Evolutionary conservation across 257 asterid genomes (phyloP).

Genomic region (Salvia splendens): DNA sequence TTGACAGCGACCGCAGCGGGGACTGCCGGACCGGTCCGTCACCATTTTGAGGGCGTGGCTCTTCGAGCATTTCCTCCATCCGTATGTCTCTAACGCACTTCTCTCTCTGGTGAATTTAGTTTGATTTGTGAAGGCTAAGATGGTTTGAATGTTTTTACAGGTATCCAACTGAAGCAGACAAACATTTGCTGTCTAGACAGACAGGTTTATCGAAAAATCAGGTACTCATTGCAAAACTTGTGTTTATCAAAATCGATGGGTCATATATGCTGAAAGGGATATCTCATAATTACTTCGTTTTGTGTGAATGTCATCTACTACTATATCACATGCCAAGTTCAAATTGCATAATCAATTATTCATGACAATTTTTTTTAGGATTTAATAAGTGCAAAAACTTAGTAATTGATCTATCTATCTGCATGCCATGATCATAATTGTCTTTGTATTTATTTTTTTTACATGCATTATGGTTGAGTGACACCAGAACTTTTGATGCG

Average conservation of each 20-base stretch:
- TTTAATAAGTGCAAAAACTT: too few species aligned
- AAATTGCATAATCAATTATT: too few species aligned
- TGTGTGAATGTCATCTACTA: constrained; percentile 8
- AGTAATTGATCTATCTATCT: too few species aligned
- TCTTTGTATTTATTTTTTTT: too few species aligned
- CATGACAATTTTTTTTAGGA: too few species aligned
- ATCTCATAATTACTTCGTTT: constrained; percentile 37
- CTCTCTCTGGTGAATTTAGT: background rate
- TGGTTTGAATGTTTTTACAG: constrained; percentile 35
- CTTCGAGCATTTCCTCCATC: constrained; percentile 82
- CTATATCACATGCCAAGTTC: too few species aligned
- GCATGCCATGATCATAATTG: too few species aligned
- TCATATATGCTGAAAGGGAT: constrained; percentile 49
- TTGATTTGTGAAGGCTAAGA: background rate
- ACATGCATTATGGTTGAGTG: too few species aligned
- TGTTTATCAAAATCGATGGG: constrained; percentile 26
- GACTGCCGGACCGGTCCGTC: constrained; percentile 78
- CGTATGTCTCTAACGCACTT: constrained; percentile 54
- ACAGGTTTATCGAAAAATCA: constrained; percentile 89
- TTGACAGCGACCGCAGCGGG: constrained; percentile 88
- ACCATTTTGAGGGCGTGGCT: constrained; percentile 75
- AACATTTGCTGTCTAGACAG: constrained; percentile 91
- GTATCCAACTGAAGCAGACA: constrained; percentile 97
- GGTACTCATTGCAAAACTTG: constrained; percentile 51
- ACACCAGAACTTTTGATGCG: too few species aligned